Percentiles rank a stretch among this genome's conserved stretches.
Conservation (phyloP, 1,284 basidiomycete genomes). For the Malassezia pachydermatis region DNA sequence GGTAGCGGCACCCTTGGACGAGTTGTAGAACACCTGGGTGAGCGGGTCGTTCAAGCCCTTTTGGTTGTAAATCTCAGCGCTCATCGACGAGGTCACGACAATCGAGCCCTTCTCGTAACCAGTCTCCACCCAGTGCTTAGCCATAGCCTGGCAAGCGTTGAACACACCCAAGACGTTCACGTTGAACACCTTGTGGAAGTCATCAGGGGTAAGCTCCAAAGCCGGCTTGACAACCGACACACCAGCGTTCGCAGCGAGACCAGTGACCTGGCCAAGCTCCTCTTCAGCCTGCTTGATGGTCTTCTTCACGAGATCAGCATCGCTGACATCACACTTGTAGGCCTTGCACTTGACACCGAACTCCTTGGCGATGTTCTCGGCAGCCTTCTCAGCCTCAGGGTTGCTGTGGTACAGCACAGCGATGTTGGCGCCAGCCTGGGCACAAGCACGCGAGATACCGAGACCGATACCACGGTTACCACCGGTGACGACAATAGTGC, state of each 20-base stretch:
- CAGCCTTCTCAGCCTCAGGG: slow-evolving; percentile 44
- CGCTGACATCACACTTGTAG: slow-evolving; percentile 48
- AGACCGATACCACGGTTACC: slow-evolving; percentile 48
- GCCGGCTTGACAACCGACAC: slow-evolving; percentile 47
- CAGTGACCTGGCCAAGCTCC: slow-evolving; percentile 42
- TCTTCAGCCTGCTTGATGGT: slow-evolving; percentile 36
- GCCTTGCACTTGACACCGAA: slow-evolving; percentile 44
- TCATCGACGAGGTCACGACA: slow-evolving; percentile 47
- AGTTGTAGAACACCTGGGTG: slow-evolving; percentile 48
- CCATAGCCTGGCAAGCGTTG: slow-evolving; percentile 44
- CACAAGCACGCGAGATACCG: slow-evolving; percentile 43
- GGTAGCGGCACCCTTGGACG: slow-evolving; percentile 46
- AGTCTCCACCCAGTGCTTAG: slow-evolving; percentile 45
- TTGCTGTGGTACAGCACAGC: slow-evolving; percentile 46
- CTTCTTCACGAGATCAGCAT: slow-evolving; percentile 40
- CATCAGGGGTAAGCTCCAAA: slow-evolving; percentile 43
- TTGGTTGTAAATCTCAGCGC: slow-evolving; percentile 48
- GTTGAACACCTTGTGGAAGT: slow-evolving; percentile 47
- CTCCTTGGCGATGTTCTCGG: slow-evolving; percentile 41
- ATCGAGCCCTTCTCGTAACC: slow-evolving; percentile 47
- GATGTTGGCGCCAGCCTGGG: slow-evolving; percentile 45
- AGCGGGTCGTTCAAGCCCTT: slow-evolving; percentile 39
- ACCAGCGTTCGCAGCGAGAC: slow-evolving; percentile 44
- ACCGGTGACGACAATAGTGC: slow-evolving; percentile 54
- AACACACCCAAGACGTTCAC: slow-evolving; percentile 48